These are phyloP conservation scores for Acer campestre DNA, from an alignment of 345 rosid species.

Conservation along the genomic window DNA sequence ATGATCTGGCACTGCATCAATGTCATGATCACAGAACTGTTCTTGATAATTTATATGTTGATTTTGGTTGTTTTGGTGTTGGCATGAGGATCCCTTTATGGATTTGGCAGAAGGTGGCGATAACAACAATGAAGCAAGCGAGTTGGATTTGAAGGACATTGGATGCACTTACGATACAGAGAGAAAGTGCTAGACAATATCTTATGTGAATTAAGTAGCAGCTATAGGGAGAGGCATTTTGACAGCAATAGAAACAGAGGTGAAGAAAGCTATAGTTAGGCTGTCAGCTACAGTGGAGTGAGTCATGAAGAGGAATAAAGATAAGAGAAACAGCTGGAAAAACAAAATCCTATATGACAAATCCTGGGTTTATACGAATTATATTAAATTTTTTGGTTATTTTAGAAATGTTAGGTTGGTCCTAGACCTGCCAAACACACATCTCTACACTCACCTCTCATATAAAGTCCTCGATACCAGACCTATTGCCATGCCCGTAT, in stretches of 20 bases:
- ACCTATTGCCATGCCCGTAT: background rate
- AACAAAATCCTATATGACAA: background rate
- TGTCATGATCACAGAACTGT: background rate
- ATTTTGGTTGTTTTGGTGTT: background rate
- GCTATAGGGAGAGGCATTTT: background rate
- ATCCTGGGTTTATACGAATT: background rate
- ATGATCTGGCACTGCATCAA: background rate
- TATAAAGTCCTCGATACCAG: background rate
- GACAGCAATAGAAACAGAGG: background rate
- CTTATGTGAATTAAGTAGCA: too few species aligned
- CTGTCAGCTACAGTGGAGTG: too few species aligned
- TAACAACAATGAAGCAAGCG: too few species aligned
- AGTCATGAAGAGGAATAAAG: background rate
- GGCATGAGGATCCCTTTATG: too few species aligned
- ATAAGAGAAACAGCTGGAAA: background rate
- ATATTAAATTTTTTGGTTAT: background rate
- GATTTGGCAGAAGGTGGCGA: background rate
- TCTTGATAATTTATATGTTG: background rate
- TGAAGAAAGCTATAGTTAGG: background rate
- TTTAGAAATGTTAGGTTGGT: background rate
- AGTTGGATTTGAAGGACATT: too few species aligned
- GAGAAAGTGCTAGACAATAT: background rate
- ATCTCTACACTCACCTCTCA: background rate
- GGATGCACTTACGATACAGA: too few species aligned
- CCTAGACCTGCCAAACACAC: background rate